Evolutionary conservation across 306 rosid genomes (phyloP).

Genomic region (Medicago arabica): DNA sequence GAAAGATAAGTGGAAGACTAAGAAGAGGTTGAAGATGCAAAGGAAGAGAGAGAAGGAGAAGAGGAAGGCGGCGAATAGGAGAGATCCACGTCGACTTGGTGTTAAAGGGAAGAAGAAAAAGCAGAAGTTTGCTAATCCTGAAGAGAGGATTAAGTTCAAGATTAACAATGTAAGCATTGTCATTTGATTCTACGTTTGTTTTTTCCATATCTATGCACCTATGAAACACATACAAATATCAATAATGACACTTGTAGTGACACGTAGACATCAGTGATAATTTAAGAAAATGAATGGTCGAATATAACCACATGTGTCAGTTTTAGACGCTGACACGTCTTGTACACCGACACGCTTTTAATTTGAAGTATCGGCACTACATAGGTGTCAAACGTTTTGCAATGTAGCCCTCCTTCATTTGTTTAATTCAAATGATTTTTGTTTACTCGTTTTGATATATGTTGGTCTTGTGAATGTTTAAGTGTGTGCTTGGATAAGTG

Average conservation of each 20-base stretch:
- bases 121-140: slow-evolving; percentile 68
- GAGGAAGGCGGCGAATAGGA: slow-evolving; percentile 83
- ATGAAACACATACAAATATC: not conserved
- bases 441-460: not conserved
- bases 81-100: slow-evolving; percentile 79
- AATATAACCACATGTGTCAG: not conserved
- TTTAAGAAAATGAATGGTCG: not conserved
- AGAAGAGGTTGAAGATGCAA: slow-evolving; percentile 82
- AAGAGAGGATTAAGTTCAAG: slow-evolving; percentile 78
- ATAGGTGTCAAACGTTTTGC: slow-evolving; percentile 10
- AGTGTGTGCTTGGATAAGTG: not conserved
- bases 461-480: not conserved
- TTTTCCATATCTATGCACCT: not conserved
- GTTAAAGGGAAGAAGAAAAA: slow-evolving; percentile 76
- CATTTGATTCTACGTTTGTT: not conserved
- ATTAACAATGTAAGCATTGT: slow-evolving; percentile 69
- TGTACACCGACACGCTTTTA: not conserved
- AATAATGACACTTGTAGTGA: not conserved
- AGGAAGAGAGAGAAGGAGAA: slow-evolving; percentile 76
- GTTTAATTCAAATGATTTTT: not conserved
- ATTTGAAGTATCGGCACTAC: not conserved
- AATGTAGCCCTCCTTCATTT: not conserved
- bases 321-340: not conserved
- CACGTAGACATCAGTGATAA: not conserved
- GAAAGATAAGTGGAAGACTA: slow-evolving; percentile 78